Evolutionary conservation across 768 basidiomycete genomes (phyloP).

Genomic region (Russula olivacea): DNA sequence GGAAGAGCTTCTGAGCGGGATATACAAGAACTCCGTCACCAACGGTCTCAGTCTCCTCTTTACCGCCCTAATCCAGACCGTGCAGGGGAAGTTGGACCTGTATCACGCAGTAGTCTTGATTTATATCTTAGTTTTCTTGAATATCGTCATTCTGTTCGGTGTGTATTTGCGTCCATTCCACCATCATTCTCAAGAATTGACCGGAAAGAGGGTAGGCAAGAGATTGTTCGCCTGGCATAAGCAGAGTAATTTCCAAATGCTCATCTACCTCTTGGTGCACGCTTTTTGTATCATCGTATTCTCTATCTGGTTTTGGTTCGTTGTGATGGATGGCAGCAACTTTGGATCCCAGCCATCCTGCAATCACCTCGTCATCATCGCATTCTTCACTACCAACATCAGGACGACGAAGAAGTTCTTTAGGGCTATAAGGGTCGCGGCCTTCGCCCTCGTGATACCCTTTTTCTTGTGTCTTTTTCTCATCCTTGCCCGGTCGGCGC

Average conservation of each 20-base stretch:
- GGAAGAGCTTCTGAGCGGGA: no score
- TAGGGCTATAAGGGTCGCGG: background rate
- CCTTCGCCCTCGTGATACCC: no score
- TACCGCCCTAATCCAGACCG: no score
- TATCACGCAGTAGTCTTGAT: no score
- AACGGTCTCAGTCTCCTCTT: no score
- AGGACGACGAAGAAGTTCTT: background rate
- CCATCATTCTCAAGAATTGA: no score
- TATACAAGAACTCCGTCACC: no score
- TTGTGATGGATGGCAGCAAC: background rate
- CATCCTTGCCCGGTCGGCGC: background rate
- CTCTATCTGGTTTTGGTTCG: slow-evolving; percentile 1
- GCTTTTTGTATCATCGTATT: background rate
- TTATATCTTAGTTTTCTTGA: no score
- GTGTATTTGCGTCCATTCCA: background rate
- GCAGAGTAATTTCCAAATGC: background rate
- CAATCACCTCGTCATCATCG: slow-evolving; percentile 7
- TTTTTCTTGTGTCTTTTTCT: no score
- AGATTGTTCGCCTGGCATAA: no score
- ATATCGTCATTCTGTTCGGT: background rate
- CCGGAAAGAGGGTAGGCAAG: no score
- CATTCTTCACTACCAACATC: background rate
- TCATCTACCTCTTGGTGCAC: background rate
- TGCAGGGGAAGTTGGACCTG: no score
- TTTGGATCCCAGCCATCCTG: slow-evolving; percentile 13